These are phyloP conservation scores for Cercis canadensis DNA, from an alignment of 306 rosid genomes.

Conservation along the genomic window DNA sequence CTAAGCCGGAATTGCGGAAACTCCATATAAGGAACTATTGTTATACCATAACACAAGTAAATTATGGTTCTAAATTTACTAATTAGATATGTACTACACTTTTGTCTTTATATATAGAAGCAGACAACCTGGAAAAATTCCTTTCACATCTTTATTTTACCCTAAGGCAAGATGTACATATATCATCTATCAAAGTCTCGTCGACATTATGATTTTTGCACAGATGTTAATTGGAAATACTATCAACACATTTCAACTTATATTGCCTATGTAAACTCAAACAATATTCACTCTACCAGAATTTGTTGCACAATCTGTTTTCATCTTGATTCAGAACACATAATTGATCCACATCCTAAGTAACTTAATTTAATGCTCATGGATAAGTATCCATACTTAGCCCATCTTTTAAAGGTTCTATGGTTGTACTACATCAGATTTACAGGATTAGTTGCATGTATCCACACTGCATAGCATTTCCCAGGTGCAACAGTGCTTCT, in stretches of 20 bases:
- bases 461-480: neutral
- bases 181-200: neutral
- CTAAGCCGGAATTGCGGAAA: no score
- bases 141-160: no score
- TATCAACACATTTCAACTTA: neutral
- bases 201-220: neutral
- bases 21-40: no score
- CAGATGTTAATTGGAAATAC: neutral
- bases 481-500: neutral
- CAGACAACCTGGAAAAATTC: no score
- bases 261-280: neutral
- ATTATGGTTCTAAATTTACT: no score
- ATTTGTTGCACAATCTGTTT: neutral
- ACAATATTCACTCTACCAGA: neutral
- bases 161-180: no score
- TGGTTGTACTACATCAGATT: neutral
- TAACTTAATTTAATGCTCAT: neutral
- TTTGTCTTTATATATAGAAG: no score
- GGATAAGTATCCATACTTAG: neutral
- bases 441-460: neutral
- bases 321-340: neutral
- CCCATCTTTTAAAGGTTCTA: neutral
- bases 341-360: neutral
- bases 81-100: no score
- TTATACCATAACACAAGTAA: no score